Conservation (phyloP, 352 stramenopile genomes). For the Aphanomyces stellatus region DNA sequence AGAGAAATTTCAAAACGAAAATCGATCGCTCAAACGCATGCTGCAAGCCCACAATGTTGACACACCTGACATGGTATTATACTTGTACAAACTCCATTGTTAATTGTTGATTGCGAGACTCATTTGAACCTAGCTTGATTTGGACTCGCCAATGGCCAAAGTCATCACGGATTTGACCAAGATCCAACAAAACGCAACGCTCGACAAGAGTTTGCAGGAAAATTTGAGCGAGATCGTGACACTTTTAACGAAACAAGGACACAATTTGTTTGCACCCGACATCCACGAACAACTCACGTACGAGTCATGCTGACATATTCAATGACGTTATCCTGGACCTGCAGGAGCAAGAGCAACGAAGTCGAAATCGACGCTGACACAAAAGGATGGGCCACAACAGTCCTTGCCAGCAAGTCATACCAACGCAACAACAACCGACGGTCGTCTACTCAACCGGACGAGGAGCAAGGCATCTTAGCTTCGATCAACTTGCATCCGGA, state of each 20-base stretch:
- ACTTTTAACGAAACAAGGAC: slow-evolving; percentile 66
- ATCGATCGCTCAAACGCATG: slow-evolving; percentile 78
- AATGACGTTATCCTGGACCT: not conserved
- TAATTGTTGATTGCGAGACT: not conserved
- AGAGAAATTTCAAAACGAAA: slow-evolving; percentile 78
- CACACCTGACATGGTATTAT: slow-evolving; percentile 28
- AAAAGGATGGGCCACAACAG: slow-evolving; percentile 67
- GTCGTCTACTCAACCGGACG: slow-evolving; percentile 15
- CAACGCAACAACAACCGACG: slow-evolving; percentile 36
- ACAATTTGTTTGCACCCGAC: slow-evolving; percentile 71
- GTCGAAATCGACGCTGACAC: slow-evolving; percentile 64
- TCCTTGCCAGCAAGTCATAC: slow-evolving; percentile 71
- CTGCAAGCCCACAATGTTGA: slow-evolving; percentile 44
- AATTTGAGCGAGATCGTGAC: slow-evolving; percentile 69
- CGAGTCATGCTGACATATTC: not conserved
- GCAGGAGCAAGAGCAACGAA: slow-evolving; percentile 32
- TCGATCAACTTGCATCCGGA: slow-evolving; percentile 42
- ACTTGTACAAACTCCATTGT: not conserved
- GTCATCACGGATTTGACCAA: slow-evolving; percentile 69
- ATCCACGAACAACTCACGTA: slow-evolving; percentile 76
- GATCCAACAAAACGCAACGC: slow-evolving; percentile 44
- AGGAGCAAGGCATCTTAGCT: not conserved
- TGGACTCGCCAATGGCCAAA: slow-evolving; percentile 74
- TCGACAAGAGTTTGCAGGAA: slow-evolving; percentile 53
- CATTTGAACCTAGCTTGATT: slow-evolving; percentile 32